phyloP scores from a whole-genome alignment of 2,329 filamentous ascomycete genomes.

The Magnaporthales sp. region DNA sequence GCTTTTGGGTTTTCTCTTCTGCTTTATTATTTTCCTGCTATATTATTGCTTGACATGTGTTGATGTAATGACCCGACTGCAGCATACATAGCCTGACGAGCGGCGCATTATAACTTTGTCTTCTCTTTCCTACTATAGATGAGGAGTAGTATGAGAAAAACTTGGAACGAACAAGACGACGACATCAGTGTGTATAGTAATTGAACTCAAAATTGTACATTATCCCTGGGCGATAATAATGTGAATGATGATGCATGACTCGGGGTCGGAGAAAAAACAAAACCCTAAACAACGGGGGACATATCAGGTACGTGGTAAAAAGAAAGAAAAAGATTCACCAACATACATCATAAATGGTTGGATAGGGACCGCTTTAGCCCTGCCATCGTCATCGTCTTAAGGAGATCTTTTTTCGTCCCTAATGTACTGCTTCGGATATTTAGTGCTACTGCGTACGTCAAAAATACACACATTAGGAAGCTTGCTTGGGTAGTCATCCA shows the following conservation, averaged over 20 bases:
- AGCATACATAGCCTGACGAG: background rate
- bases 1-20: background rate
- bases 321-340: too few species aligned
- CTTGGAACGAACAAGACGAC: background rate
- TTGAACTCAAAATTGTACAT: background rate
- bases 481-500: too few species aligned
- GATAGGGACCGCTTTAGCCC: too few species aligned
- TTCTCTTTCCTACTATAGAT: background rate
- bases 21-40: background rate
- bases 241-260: background rate
- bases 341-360: too few species aligned
- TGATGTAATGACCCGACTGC: background rate
- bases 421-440: too few species aligned
- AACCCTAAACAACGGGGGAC: too few species aligned
- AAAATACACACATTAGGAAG: too few species aligned
- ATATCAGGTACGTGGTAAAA: too few species aligned
- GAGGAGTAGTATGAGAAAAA: background rate
- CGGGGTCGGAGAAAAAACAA: background rate
- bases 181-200: background rate
- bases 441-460: too few species aligned
- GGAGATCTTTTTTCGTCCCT: too few species aligned
- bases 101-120: background rate
- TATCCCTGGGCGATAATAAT: background rate
- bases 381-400: too few species aligned
- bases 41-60: background rate